phyloP scores from a whole-genome alignment of 2,329 filamentous ascomycete species.

The Calonectria multiphialidica region DNA sequence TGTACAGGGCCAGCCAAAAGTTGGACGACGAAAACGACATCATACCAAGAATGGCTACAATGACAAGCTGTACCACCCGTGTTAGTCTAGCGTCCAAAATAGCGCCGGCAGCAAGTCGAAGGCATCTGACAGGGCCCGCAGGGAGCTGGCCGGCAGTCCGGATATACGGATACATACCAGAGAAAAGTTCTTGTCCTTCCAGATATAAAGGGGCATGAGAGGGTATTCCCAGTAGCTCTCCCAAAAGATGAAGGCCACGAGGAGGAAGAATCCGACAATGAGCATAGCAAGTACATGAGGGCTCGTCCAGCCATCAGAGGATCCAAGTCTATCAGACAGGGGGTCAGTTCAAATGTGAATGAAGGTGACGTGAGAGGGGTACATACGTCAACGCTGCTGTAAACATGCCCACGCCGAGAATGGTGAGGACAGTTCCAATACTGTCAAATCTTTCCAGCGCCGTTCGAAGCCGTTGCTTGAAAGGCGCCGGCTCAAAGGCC shows the following conservation, averaged over 20 bases:
- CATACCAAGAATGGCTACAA: conserved; percentile 69
- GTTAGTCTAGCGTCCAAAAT: conserved; percentile 9
- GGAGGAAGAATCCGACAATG: conserved; percentile 67
- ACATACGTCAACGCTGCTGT: conserved; percentile 70
- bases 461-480: conserved; percentile 31
- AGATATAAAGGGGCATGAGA: conserved; percentile 67
- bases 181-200: conserved; percentile 73
- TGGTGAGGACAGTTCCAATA: conserved; percentile 69
- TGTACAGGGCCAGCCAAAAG: conserved; percentile 75
- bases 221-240: conserved; percentile 65
- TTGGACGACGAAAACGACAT: conserved; percentile 71
- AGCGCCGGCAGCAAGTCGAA: neutral
- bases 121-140: neutral
- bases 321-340: conserved; percentile 65
- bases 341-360: too few species aligned
- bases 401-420: conserved; percentile 75
- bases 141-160: neutral
- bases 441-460: conserved; percentile 71
- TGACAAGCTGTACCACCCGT: conserved; percentile 59
- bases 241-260: conserved; percentile 72
- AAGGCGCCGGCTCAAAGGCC: conserved; percentile 52
- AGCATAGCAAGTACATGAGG: conserved; percentile 73
- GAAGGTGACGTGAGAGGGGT: conserved; percentile 9
- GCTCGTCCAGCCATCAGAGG: conserved; percentile 72
- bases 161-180: conserved; percentile 55